Percentiles rank a stretch among this genome's conserved stretches.
Conservation (phyloP, 2,329 filamentous ascomycete species). For the Colletotrichum plurivorum region DNA sequence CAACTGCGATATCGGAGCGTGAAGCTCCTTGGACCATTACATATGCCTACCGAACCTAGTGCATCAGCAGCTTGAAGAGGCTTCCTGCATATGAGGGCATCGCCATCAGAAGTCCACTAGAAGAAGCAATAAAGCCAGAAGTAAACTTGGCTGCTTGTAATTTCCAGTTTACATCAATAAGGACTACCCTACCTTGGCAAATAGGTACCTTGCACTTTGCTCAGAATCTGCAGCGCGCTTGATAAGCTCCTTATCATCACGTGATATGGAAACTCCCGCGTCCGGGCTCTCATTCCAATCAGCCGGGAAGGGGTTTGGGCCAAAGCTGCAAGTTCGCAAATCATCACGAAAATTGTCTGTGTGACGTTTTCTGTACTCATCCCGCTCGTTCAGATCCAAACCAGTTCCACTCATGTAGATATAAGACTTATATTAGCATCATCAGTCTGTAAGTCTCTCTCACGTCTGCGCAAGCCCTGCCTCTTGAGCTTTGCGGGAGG, state of each 20-base stretch:
- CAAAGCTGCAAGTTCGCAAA: conserved; percentile 29
- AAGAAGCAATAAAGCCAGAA: no score
- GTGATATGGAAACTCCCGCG: conserved; percentile 32
- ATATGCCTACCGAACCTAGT: no score
- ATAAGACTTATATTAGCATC: conserved; percentile 10
- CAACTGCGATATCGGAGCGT: no score
- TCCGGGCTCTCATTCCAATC: conserved; percentile 27
- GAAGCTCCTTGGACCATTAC: no score
- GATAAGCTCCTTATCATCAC: conserved; percentile 32
- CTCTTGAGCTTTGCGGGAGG: conserved; percentile 1
- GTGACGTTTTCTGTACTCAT: conserved; percentile 19
- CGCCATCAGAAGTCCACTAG: no score
- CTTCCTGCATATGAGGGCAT: no score
- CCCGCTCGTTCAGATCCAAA: conserved; percentile 3
- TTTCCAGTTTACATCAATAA: no score
- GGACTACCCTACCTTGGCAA: neutral
- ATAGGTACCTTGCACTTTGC: no score
- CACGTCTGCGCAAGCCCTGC: neutral
- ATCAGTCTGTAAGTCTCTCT: conserved; percentile 38
- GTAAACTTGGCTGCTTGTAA: no score
- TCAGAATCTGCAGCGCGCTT: no score
- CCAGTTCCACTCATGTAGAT: conserved; percentile 35
- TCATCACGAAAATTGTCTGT: conserved; percentile 32
- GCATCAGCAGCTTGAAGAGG: no score
- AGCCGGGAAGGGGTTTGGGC: conserved; percentile 36